phyloP scores from a whole-genome alignment of 2,329 filamentous ascomycete genomes.

The Aspergillus bombycis region DNA sequence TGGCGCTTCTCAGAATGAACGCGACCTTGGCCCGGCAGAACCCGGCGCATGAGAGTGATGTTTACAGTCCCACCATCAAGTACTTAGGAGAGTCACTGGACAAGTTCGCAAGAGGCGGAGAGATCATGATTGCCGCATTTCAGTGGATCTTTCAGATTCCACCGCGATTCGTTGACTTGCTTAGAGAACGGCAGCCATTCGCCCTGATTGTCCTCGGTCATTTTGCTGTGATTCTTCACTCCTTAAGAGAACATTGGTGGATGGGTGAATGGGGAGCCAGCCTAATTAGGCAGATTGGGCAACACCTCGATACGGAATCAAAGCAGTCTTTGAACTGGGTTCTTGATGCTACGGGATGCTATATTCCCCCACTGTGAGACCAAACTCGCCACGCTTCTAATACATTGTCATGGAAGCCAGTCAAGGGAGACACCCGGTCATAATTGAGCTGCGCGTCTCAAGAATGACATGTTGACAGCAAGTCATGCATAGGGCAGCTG shows the following conservation, averaged over 20 bases:
- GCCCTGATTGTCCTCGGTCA: slow-evolving; percentile 49
- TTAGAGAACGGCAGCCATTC: slow-evolving; percentile 42
- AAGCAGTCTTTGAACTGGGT: slow-evolving; percentile 36
- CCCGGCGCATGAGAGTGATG: slow-evolving; percentile 29
- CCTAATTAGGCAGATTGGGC: slow-evolving; percentile 64
- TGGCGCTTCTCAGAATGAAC: slow-evolving; percentile 31
- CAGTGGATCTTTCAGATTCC: slow-evolving; percentile 64
- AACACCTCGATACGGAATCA: slow-evolving; percentile 31
- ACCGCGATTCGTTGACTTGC: slow-evolving; percentile 59
- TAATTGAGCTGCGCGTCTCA: not conserved
- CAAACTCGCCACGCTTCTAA: not conserved
- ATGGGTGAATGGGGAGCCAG: slow-evolving; percentile 66
- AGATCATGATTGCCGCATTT: slow-evolving; percentile 46
- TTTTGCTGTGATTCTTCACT: slow-evolving; percentile 56
- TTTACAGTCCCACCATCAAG: slow-evolving; percentile 31
- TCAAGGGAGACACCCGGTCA: too few species aligned
- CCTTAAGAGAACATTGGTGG: slow-evolving; percentile 69
- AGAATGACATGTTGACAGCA: not conserved
- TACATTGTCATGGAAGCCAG: not conserved
- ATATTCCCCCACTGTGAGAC: slow-evolving; percentile 23
- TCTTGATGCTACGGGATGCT: slow-evolving; percentile 37
- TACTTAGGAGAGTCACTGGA: slow-evolving; percentile 32
- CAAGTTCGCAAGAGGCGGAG: slow-evolving; percentile 33
- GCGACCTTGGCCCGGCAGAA: slow-evolving; percentile 23
- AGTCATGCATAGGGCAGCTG: not conserved